Conservation (phyloP, 331 rosid genomes). For the Telfairia occidentalis region DNA sequence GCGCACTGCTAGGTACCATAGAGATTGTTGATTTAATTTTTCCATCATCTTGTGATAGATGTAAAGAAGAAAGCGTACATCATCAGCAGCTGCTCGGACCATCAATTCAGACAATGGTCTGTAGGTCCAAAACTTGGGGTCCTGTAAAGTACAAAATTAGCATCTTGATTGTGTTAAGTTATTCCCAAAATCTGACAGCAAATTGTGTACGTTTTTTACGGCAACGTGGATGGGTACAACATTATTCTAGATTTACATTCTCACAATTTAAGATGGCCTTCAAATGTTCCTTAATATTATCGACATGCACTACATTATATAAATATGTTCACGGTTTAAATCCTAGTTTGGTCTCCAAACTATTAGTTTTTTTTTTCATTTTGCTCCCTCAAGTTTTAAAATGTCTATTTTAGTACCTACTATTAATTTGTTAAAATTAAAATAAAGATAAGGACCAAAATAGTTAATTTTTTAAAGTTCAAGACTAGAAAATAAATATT, state of each 20-base stretch:
- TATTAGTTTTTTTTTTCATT: too few species aligned
- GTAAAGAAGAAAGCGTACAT: conserved; percentile 86
- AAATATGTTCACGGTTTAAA: too few species aligned
- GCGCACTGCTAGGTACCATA: conserved; percentile 78
- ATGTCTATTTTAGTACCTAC: too few species aligned
- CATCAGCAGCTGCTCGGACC: conserved; percentile 95
- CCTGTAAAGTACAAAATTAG: conserved; percentile 34
- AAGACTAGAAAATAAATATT: too few species aligned
- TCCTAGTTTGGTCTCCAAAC: too few species aligned
- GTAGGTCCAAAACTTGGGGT: conserved; percentile 82
- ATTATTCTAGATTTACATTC: not conserved
- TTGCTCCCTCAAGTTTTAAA: too few species aligned
- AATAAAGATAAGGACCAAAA: too few species aligned
- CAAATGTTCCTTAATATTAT: too few species aligned
- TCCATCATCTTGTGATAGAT: conserved; percentile 74
- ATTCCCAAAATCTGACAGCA: not conserved
- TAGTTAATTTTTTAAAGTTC: too few species aligned
- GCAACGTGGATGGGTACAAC: not conserved
- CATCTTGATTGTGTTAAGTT: not conserved
- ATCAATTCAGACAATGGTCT: conserved; percentile 84
- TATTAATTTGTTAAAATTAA: too few species aligned
- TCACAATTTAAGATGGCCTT: not conserved
- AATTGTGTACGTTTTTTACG: not conserved
- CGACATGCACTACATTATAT: not conserved
- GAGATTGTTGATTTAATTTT: conserved; percentile 48